Percentiles rank a stretch among this genome's conserved stretches.
These are phyloP conservation scores for Lodderomyces metapsilosis DNA, from an alignment of 1,139 yeast genomes.

Conservation along the genomic window DNA sequence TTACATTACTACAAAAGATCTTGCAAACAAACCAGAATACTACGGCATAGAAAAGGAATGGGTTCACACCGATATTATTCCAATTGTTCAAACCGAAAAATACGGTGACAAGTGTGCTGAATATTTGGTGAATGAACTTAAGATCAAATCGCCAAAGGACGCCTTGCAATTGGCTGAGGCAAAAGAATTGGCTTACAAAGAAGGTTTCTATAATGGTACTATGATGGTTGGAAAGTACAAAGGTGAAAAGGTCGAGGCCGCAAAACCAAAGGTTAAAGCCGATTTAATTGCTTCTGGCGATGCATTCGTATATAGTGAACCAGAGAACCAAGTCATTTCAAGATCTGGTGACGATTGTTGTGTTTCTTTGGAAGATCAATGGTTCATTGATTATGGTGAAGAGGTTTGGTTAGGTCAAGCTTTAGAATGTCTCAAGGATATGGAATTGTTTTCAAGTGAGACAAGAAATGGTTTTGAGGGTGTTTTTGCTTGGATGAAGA, in stretches of 20 bases:
- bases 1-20: slow-evolving; percentile 79
- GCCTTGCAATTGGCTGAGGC: slow-evolving; percentile 83
- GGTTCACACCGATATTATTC: slow-evolving; percentile 73
- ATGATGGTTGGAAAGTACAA: slow-evolving; percentile 78
- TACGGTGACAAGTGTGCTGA: slow-evolving; percentile 92
- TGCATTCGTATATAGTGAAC: slow-evolving; percentile 92
- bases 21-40: slow-evolving; percentile 87
- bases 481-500: slow-evolving; percentile 93
- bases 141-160: slow-evolving; percentile 95
- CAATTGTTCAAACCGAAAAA: slow-evolving; percentile 75
- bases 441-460: slow-evolving; percentile 83
- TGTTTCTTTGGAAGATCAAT: slow-evolving; percentile 96
- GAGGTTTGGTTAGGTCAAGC: slow-evolving; percentile 86
- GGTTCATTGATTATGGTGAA: slow-evolving; percentile 99
- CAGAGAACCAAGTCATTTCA: slow-evolving; percentile 85
- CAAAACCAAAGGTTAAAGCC: slow-evolving; percentile 82
- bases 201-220: slow-evolving; percentile 90
- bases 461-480: slow-evolving; percentile 92
- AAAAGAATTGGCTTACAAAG: slow-evolving; percentile 93
- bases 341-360: slow-evolving; percentile 97
- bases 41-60: slow-evolving; percentile 83
- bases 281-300: slow-evolving; percentile 75
- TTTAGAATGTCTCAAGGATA: slow-evolving; percentile 68
- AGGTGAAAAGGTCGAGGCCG: slow-evolving; percentile 88
- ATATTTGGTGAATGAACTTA: slow-evolving; percentile 76